Evolutionary conservation across 2,329 filamentous ascomycete species (phyloP), one percentile per base, ranked within the genome.

Genomic region (Byssochlamys sp.): DNA sequence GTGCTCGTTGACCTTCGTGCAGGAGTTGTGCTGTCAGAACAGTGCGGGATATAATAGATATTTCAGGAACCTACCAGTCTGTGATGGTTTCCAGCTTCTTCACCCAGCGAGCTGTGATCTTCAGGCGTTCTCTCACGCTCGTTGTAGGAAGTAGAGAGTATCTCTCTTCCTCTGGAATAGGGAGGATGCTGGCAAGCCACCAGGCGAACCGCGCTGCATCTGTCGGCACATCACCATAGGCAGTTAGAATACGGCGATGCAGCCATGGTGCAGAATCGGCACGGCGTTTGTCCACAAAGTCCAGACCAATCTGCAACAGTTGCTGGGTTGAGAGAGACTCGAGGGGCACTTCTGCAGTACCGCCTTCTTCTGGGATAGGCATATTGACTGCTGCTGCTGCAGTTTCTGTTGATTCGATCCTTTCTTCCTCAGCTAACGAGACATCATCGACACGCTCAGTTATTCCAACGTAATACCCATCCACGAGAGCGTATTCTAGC

Each of bases 131-230:
- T 59, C 91, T 80, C 3, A 95, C 90, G 63, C 88, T 92, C 2
- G 80, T 85, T 4, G 87, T 88, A 11, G 79, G 79, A 12, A 96
- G 74, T 24, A 96, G 75, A 11, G 81, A 79, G 63, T 95, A 95
- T 69, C 92, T 95, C 65, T 94, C 87, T 28, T 84, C 77, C 27
- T 94, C 88, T 12, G 82, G 81, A 39, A 94, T 84, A 0, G 90
- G 90, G 11, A 95, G 73, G 24, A 94, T 85, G 66, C 84, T 89
- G 9, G 88, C 91, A 63, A 96, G 87, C 91, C 91, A 96, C 81
- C 91, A 96, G 0, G 91, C 89, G 63, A 96, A 94, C 1, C 84
- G 71, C 2, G 85, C 85, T 0, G 90, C 85, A 66, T 95, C 89
- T 14, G 82, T 78, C 0, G 90, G 91, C 24, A 86, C 87, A 58